Evolutionary conservation across 768 basidiomycete species (phyloP).

Genomic region (Russula virescens): DNA sequence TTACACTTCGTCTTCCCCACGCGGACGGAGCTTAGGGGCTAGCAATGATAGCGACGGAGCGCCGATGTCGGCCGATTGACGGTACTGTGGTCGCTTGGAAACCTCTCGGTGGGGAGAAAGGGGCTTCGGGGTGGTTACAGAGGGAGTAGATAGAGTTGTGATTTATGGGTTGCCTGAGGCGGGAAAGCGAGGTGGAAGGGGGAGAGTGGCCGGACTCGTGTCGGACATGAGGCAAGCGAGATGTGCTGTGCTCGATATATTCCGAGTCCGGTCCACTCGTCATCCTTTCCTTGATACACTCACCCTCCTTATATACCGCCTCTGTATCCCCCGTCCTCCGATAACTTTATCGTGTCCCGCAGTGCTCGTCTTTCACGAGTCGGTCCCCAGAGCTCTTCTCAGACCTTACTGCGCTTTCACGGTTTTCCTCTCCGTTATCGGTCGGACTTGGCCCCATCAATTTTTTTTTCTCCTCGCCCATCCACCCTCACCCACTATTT

Average conservation of each 20-base stretch:
- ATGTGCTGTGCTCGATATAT: conserved; percentile 10
- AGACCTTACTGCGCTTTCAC: conserved; percentile 5
- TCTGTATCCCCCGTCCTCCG: conserved; percentile 12
- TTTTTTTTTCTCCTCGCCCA: background rate
- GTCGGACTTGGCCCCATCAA: conserved; percentile 3
- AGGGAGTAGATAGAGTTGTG: background rate
- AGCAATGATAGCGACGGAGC: conserved; percentile 2
- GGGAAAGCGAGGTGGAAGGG: background rate
- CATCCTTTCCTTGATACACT: conserved; percentile 8
- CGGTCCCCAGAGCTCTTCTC: background rate
- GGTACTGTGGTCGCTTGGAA: background rate
- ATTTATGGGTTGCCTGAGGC: background rate
- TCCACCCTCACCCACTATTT: background rate
- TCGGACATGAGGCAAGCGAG: conserved; percentile 15
- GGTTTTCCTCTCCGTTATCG: conserved; percentile 8
- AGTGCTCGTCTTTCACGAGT: conserved; percentile 4
- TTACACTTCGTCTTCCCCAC: background rate
- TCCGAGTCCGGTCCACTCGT: conserved; percentile 9
- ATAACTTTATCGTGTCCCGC: conserved; percentile 13
- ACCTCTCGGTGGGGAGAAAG: background rate
- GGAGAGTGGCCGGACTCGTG: conserved; percentile 8
- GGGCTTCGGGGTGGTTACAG: background rate
- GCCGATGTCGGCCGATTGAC: background rate
- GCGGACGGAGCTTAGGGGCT: conserved; percentile 14
- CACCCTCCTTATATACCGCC: conserved; percentile 8